A percentile compares a stretch with the other conserved stretches of the same genome.
phyloP scores from a whole-genome alignment of 1,284 basidiomycete species.

The Rhodotorula sp. region DNA sequence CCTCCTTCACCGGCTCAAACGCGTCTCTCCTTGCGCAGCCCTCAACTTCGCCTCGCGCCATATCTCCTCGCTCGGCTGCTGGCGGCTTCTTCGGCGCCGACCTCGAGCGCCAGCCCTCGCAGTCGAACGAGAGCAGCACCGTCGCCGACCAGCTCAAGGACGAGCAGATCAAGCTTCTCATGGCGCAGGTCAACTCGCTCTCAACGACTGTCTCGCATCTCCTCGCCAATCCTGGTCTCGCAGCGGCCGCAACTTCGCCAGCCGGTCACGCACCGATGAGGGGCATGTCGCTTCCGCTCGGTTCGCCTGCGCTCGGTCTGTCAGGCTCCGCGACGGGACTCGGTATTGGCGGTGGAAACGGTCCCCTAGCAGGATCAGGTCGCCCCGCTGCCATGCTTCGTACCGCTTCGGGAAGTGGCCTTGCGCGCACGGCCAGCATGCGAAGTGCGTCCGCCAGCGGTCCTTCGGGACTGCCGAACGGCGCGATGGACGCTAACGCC shows the following conservation, averaged over 20 bases:
- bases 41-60: background rate
- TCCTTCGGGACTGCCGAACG: background rate
- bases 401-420: slow-evolving; percentile 2
- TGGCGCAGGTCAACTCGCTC: slow-evolving; percentile 33
- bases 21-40: slow-evolving; percentile 15
- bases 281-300: slow-evolving; percentile 17
- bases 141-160: slow-evolving; percentile 18
- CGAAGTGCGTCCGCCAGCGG: slow-evolving; percentile 1
- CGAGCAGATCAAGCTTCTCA: slow-evolving; percentile 36
- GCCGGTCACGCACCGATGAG: background rate
- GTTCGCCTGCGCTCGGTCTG: background rate
- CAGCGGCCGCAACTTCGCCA: background rate
- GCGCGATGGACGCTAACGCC: background rate
- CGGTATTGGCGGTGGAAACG: background rate
- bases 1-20: slow-evolving; percentile 8
- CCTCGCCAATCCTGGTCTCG: slow-evolving; percentile 4
- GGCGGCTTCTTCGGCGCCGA: slow-evolving; percentile 7
- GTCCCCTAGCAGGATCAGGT: background rate
- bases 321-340: background rate
- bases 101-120: background rate
- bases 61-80: slow-evolving; percentile 8
- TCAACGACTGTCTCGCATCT: slow-evolving; percentile 32
- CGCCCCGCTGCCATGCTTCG: slow-evolving; percentile 11
- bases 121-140: background rate
- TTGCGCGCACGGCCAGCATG: slow-evolving; percentile 19